Evolutionary conservation across 257 asterid genomes (phyloP).

Genomic region (Solanum sitiens): DNA sequence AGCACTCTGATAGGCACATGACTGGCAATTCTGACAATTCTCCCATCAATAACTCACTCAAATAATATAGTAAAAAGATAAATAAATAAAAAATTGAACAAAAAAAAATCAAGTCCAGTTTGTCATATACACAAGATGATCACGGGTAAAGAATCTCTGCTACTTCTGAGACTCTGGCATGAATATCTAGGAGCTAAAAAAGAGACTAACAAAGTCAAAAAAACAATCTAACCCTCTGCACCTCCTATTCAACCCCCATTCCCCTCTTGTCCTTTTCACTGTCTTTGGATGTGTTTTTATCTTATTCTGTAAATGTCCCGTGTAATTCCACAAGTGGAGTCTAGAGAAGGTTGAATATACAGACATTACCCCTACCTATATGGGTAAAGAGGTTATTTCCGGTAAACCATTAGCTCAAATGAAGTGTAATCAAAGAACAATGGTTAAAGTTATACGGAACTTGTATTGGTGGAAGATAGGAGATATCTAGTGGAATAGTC

Average conservation of each 20-base stretch:
- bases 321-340: not conserved
- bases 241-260: not conserved
- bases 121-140: not conserved
- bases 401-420: not conserved
- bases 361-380: not conserved
- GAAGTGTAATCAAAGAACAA: not conserved
- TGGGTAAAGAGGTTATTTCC: not conserved
- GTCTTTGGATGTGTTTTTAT: not conserved
- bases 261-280: not conserved
- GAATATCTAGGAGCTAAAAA: not conserved
- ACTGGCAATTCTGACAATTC: not conserved
- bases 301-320: too few relatives aligned
- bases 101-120: not conserved
- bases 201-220: not conserved
- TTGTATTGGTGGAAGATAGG: not conserved
- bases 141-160: conserved; percentile 14
- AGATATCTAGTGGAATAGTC: not conserved
- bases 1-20: not conserved
- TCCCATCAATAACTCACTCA: not conserved
- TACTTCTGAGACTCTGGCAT: not conserved
- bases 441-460: not conserved
- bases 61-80: not conserved
- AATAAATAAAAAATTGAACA: not conserved
- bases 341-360: not conserved
- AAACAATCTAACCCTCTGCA: not conserved